These are phyloP conservation scores for Penicillium nucicola DNA, from an alignment of 495 filamentous ascomycete genomes.

Conservation along the genomic window DNA sequence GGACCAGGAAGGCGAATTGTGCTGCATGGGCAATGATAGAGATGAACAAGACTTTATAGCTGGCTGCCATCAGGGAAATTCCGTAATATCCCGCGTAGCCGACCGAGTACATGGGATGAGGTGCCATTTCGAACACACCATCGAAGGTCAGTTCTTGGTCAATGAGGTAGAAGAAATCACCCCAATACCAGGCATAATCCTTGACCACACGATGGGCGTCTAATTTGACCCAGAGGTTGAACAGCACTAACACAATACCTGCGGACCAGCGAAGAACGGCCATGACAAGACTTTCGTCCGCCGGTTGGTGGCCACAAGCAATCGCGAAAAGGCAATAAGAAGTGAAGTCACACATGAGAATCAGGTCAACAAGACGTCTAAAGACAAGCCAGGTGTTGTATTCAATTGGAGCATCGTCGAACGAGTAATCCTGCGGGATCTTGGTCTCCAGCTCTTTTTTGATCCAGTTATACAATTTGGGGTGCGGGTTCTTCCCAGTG, in stretches of 20 bases:
- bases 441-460: constrained; percentile 91
- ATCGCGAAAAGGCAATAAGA: constrained; percentile 95
- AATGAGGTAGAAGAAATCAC: constrained; percentile 98
- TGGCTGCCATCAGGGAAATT: constrained; percentile 97
- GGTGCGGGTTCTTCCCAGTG: constrained; percentile 75
- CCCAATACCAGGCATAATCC: constrained; percentile 99
- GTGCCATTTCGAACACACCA: constrained; percentile 98
- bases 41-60: constrained; percentile 94
- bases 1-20: constrained; percentile 85
- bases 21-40: constrained; percentile 92
- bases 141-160: constrained; percentile 98
- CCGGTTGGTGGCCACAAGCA: constrained; percentile 74
- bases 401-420: constrained; percentile 89
- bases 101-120: constrained; percentile 98
- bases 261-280: constrained; percentile 73
- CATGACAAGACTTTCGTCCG: constrained; percentile 64
- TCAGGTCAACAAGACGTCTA: constrained; percentile 88
- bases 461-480: constrained; percentile 74
- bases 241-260: constrained; percentile 77
- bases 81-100: constrained; percentile 98
- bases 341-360: constrained; percentile 97
- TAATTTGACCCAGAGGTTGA: constrained; percentile 98
- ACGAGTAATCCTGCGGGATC: constrained; percentile 89
- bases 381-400: constrained; percentile 99
- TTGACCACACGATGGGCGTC: constrained; percentile 98